Evolutionary conservation across 352 stramenopile genomes (phyloP).

Genomic region (Phytophthora cajani): DNA sequence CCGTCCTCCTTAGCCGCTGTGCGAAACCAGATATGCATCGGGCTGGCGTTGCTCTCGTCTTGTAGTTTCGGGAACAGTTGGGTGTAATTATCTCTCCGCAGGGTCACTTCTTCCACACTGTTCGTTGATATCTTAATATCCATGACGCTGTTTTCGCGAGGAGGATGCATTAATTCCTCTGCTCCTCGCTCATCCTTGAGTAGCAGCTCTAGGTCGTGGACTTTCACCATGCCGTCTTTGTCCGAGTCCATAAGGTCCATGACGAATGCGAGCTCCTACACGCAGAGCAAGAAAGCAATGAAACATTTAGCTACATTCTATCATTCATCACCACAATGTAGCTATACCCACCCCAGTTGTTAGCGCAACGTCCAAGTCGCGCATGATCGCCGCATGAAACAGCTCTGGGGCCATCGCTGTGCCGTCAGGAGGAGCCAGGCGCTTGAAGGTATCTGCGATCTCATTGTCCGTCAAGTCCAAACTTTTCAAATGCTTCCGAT

Average conservation of each 20-base stretch:
- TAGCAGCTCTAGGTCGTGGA: conserved; percentile 75
- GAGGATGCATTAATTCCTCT: conserved; percentile 58
- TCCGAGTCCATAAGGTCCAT: conserved; percentile 77
- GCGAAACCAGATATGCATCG: conserved; percentile 74
- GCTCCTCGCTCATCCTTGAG: conserved; percentile 70
- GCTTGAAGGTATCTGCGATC: conserved; percentile 76
- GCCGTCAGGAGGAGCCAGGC: conserved; percentile 46
- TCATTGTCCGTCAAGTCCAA: conserved; percentile 80
- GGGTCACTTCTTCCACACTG: conserved; percentile 63
- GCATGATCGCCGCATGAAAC: conserved; percentile 65
- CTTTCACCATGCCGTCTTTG: conserved; percentile 66
- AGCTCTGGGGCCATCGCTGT: conserved; percentile 60
- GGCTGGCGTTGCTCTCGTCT: conserved; percentile 43
- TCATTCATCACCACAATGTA: not conserved
- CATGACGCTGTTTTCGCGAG: conserved; percentile 56
- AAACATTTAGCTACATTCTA: not conserved
- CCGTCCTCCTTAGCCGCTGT: conserved; percentile 62
- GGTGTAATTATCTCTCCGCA: conserved; percentile 63
- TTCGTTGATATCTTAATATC: conserved; percentile 70
- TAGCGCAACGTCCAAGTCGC: conserved; percentile 81
- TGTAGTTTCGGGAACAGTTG: conserved; percentile 66
- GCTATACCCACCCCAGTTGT: conserved; percentile 65
- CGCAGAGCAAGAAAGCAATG: not conserved
- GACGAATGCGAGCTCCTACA: conserved; percentile 68
- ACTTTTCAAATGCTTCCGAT: conserved; percentile 63